Percentiles rank a stretch among this genome's conserved stretches.
These are phyloP conservation scores for Fusarium sp. DNA, from an alignment of 2,329 filamentous ascomycete genomes.

Conservation along the genomic window DNA sequence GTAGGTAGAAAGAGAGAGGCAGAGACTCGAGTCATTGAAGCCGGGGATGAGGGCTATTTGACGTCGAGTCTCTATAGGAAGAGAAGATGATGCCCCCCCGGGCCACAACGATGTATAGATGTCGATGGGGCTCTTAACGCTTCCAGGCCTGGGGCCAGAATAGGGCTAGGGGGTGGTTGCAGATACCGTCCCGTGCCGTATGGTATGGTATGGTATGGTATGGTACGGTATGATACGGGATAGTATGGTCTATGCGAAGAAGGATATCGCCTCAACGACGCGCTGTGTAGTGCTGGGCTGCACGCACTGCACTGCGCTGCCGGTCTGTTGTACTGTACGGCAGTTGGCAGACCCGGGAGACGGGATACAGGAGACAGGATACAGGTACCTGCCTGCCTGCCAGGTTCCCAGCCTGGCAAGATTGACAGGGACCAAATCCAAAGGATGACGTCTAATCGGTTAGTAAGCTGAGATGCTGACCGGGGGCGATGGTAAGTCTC, in stretches of 20 bases:
- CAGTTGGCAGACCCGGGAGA: slow-evolving; percentile 30
- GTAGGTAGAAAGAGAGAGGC: neutral
- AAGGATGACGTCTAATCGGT: slow-evolving; percentile 37
- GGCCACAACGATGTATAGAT: slow-evolving; percentile 25
- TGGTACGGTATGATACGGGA: neutral
- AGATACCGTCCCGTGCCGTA: slow-evolving; percentile 15
- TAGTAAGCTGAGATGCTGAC: slow-evolving; percentile 42
- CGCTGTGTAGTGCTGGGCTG: slow-evolving; percentile 3
- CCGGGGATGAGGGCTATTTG: slow-evolving; percentile 35
- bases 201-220: neutral
- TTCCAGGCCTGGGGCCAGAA: slow-evolving; percentile 26
- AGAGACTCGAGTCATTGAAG: slow-evolving; percentile 25
- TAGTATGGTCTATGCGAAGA: neutral
- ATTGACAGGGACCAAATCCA: slow-evolving; percentile 35
- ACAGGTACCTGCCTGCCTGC: slow-evolving; percentile 30
- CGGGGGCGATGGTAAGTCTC: slow-evolving; percentile 7
- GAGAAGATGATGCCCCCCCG: slow-evolving; percentile 30
- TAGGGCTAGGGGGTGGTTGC: slow-evolving; percentile 31
- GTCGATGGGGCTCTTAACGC: slow-evolving; percentile 34
- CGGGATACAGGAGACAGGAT: neutral
- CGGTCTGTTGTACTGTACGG: neutral
- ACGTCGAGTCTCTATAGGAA: slow-evolving; percentile 22
- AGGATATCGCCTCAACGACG: neutral
- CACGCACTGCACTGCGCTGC: neutral
- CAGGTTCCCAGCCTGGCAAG: slow-evolving; percentile 20